Conservation (phyloP, 2,329 filamentous ascomycete genomes). For the Aspergillus pseudotamarii region DNA sequence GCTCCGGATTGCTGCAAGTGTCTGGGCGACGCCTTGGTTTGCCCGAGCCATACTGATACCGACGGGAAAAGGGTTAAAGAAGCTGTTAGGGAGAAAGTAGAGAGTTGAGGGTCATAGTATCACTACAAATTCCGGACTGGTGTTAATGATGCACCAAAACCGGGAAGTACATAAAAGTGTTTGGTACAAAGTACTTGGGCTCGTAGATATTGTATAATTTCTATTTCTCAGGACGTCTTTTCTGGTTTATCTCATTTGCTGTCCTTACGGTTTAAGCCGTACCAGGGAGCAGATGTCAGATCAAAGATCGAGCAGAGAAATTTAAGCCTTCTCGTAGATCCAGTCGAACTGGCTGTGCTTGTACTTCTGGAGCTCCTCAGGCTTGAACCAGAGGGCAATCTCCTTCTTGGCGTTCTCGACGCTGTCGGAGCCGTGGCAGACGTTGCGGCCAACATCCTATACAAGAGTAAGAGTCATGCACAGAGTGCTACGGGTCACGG, state of each 20-base stretch:
- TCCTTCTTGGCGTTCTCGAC: conserved; percentile 99
- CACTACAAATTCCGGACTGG: neutral
- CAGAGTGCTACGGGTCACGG: neutral
- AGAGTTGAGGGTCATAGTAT: neutral
- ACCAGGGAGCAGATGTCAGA: conserved; percentile 19
- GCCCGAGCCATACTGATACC: conserved; percentile 66
- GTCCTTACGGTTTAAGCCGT: conserved; percentile 11
- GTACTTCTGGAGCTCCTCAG: conserved; percentile 81
- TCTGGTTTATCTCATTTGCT: conserved; percentile 12
- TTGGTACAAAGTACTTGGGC: neutral
- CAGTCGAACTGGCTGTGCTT: conserved; percentile 84
- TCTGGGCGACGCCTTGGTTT: conserved; percentile 94
- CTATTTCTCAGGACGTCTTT: conserved; percentile 17
- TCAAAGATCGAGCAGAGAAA: conserved; percentile 25
- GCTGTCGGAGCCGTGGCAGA: conserved; percentile 98
- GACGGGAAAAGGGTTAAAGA: conserved; percentile 42
- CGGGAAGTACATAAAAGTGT: neutral
- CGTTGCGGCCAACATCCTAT: conserved; percentile 87
- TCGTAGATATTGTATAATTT: conserved; percentile 14
- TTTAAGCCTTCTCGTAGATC: conserved; percentile 88
- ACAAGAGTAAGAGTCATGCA: conserved; percentile 17
- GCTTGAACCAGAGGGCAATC: conserved; percentile 97
- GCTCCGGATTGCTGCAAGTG: conserved; percentile 72
- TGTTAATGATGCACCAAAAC: neutral
- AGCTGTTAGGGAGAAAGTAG: conserved; percentile 41